These are phyloP conservation scores for Russula compacta DNA, from an alignment of 768 basidiomycete species.

Conservation along the genomic window DNA sequence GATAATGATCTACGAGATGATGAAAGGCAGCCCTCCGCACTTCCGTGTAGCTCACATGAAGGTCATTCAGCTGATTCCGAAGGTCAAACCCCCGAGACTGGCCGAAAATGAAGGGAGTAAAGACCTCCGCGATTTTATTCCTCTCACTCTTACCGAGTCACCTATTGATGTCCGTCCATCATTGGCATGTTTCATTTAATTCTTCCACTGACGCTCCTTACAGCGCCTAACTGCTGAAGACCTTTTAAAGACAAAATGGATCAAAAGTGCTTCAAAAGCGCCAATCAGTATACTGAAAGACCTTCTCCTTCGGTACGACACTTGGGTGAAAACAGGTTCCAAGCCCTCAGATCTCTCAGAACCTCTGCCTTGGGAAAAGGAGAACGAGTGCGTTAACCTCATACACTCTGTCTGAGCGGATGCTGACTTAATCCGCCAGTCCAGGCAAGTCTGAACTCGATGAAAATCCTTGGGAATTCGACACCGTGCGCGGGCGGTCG, in stretches of 20 bases:
- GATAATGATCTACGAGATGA: conserved; percentile 94
- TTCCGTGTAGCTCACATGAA: conserved; percentile 70
- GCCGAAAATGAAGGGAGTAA: conserved; percentile 70
- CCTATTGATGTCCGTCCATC: conserved; percentile 56
- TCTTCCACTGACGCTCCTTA: not conserved
- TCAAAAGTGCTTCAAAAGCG: conserved; percentile 62
- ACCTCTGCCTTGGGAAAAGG: conserved; percentile 63
- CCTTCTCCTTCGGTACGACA: conserved; percentile 67
- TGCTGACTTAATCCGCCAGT: conserved; percentile 22
- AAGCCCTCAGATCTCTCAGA: conserved; percentile 37
- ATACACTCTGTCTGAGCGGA: conserved; percentile 16
- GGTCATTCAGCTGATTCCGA: conserved; percentile 85
- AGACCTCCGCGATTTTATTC: conserved; percentile 84
- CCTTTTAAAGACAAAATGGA: conserved; percentile 81
- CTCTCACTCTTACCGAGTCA: conserved; percentile 70
- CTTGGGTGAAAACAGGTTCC: conserved; percentile 46
- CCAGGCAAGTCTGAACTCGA: conserved; percentile 11
- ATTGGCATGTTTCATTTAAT: not conserved
- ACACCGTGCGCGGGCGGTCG: conserved; percentile 48
- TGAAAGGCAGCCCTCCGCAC: conserved; percentile 92
- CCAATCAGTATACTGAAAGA: conserved; percentile 68
- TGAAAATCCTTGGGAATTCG: conserved; percentile 65
- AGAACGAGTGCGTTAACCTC: conserved; percentile 35
- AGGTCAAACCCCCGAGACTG: conserved; percentile 72
- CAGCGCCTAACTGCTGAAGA: conserved; percentile 89